Evolutionary conservation across 106 monocot species (phyloP).

Genomic region (Platanthera zijinensis): DNA sequence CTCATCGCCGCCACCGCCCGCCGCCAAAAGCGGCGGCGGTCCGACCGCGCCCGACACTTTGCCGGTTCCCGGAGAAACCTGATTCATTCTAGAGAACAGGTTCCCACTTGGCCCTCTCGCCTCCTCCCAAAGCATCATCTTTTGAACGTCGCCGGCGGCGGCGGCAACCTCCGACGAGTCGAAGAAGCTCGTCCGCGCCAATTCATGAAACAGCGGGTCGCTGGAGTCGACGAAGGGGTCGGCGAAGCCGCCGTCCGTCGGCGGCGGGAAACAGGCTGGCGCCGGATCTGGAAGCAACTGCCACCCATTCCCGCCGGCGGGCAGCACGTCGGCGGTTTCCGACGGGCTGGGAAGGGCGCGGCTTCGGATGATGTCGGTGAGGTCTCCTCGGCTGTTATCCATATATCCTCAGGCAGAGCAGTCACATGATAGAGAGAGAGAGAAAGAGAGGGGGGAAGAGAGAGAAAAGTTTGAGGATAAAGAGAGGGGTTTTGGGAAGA

Average conservation of each 20-base stretch:
- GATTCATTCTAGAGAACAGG: background rate
- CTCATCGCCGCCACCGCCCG: background rate
- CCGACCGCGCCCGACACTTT: constrained; percentile 16
- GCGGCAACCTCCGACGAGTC: background rate
- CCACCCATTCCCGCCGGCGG: constrained; percentile 2
- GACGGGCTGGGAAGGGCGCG: background rate
- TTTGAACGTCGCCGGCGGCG: background rate
- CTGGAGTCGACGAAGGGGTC: constrained; percentile 13
- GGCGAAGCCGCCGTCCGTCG: constrained; percentile 9
- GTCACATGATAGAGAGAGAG: background rate
- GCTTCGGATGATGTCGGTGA: constrained; percentile 27
- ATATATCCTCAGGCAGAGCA: background rate
- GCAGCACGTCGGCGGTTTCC: background rate
- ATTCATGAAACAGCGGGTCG: constrained; percentile 25
- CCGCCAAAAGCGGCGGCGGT: constrained; percentile 36
- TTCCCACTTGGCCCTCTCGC: background rate
- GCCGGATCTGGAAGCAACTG: constrained; percentile 12
- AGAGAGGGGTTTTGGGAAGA: background rate
- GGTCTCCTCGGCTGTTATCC: constrained; percentile 32
- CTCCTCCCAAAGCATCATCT: constrained; percentile 1
- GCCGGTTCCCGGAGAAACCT: background rate
- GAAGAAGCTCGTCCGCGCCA: constrained; percentile 12
- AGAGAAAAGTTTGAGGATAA: background rate
- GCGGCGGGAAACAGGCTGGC: background rate
- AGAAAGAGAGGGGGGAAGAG: background rate